Conservation (phyloP, 805 yeast genomes). For the Metschnikowia aberdeeniae region DNA sequence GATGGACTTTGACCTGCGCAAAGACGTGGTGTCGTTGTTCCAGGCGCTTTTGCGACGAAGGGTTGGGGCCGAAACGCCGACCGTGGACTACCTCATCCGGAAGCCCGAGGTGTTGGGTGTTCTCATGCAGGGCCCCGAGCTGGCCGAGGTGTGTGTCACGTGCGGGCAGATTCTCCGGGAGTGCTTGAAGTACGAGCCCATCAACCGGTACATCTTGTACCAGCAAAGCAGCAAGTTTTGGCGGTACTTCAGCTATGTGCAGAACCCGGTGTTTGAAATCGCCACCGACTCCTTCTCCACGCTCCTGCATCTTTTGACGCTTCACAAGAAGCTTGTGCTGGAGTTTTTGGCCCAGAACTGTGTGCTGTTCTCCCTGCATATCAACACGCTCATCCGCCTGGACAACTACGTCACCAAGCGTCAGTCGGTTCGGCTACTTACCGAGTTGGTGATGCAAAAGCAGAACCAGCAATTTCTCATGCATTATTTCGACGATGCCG, state of each 20-base stretch:
- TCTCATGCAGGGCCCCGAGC: conserved; percentile 70
- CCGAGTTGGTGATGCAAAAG: conserved; percentile 66
- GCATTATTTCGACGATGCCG: conserved; percentile 72
- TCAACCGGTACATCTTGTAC: conserved; percentile 56
- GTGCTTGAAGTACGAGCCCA: conserved; percentile 71
- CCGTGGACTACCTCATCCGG: conserved; percentile 74
- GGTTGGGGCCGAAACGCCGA: conserved; percentile 72
- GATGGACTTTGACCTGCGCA: conserved; percentile 86
- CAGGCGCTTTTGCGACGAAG: conserved; percentile 74
- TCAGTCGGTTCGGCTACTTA: conserved; percentile 75
- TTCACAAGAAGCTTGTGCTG: conserved; percentile 63
- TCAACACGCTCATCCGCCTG: conserved; percentile 69
- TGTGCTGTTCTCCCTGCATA: conserved; percentile 52
- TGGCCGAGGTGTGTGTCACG: conserved; percentile 65
- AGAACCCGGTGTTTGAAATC: conserved; percentile 75
- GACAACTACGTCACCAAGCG: conserved; percentile 89
- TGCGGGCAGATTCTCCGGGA: conserved; percentile 81
- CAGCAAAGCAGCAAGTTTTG: conserved; percentile 56
- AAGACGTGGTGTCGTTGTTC: conserved; percentile 72
- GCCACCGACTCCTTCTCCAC: conserved; percentile 89
- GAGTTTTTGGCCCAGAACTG: conserved; percentile 64
- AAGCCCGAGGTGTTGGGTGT: conserved; percentile 61
- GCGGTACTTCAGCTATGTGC: conserved; percentile 78
- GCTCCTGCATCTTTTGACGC: conserved; percentile 60
- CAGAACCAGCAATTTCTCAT: conserved; percentile 71